These are phyloP conservation scores for Poa annua DNA, from an alignment of 176 grass and related monocot species.

Conservation along the genomic window DNA sequence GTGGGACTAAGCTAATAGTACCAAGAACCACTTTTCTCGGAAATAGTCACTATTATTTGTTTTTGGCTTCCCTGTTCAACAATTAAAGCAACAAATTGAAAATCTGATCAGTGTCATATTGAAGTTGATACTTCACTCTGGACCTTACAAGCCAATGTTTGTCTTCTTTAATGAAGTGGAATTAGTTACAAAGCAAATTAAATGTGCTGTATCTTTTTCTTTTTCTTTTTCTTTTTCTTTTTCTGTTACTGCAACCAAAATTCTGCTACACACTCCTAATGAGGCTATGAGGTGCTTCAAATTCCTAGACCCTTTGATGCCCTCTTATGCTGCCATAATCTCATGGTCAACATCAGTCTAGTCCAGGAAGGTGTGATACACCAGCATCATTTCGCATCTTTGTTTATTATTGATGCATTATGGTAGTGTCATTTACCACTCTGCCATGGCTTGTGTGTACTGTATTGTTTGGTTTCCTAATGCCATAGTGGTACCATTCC, in stretches of 20 bases:
- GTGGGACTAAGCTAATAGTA: neutral
- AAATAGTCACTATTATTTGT: slow-evolving; percentile 17
- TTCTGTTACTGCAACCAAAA: neutral
- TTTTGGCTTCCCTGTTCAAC: neutral
- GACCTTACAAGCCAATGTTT: neutral
- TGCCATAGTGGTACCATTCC: slow-evolving; percentile 41
- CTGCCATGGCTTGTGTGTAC: slow-evolving; percentile 18
- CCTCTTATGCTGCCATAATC: neutral
- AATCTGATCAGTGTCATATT: neutral
- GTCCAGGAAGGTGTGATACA: neutral
- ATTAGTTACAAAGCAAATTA: neutral
- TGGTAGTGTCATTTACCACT: slow-evolving; percentile 17
- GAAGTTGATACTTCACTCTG: slow-evolving; percentile 16
- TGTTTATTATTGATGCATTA: slow-evolving; percentile 18
- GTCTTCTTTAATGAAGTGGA: neutral
- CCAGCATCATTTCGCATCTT: neutral
- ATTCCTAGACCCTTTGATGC: neutral
- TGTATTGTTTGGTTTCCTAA: slow-evolving; percentile 34
- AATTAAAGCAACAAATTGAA: neutral
- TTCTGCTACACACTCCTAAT: neutral
- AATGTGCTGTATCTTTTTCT: neutral
- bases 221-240: no score
- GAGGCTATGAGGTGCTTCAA: neutral
- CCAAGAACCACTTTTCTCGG: neutral
- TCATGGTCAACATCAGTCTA: neutral